These are phyloP conservation scores for Macadamia integrifolia DNA, from an alignment of 164 flowering plant species.

Conservation along the genomic window DNA sequence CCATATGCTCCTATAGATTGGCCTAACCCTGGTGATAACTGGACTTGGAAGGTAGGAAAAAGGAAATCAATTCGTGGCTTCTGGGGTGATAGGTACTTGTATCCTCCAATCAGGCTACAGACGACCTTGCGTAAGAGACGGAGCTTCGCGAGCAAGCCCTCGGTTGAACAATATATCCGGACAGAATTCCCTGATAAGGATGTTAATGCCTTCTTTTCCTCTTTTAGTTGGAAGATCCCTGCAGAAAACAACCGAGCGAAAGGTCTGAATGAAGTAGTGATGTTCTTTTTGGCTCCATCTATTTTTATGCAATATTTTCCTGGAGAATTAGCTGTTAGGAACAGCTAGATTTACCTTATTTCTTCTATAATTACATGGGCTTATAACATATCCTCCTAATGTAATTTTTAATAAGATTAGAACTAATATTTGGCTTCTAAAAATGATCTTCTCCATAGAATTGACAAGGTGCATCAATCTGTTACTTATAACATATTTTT, in stretches of 20 bases:
- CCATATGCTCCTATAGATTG: constrained; percentile 87
- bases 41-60: constrained; percentile 75
- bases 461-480: too few relatives aligned
- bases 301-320: too few relatives aligned
- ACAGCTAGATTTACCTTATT: too few relatives aligned
- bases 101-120: constrained; percentile 41
- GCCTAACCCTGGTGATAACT: constrained; percentile 73
- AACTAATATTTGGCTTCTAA: too few relatives aligned
- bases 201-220: constrained; percentile 52
- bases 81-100: constrained; percentile 57
- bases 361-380: too few relatives aligned
- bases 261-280: constrained; percentile 25
- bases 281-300: too few relatives aligned
- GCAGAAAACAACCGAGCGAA: constrained; percentile 13
- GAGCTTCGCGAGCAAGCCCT: constrained; percentile 54
- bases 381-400: too few relatives aligned
- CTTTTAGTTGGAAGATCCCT: constrained; percentile 73
- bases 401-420: too few relatives aligned
- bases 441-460: too few relatives aligned
- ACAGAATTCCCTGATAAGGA: constrained; percentile 48
- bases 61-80: constrained; percentile 42
- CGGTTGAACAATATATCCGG: constrained; percentile 40
- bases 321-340: too few relatives aligned
- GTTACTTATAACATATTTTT: too few relatives aligned
- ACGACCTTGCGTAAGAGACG: constrained; percentile 6